Conservation (phyloP, 2,329 filamentous ascomycete species). For the Phoma sp. region DNA sequence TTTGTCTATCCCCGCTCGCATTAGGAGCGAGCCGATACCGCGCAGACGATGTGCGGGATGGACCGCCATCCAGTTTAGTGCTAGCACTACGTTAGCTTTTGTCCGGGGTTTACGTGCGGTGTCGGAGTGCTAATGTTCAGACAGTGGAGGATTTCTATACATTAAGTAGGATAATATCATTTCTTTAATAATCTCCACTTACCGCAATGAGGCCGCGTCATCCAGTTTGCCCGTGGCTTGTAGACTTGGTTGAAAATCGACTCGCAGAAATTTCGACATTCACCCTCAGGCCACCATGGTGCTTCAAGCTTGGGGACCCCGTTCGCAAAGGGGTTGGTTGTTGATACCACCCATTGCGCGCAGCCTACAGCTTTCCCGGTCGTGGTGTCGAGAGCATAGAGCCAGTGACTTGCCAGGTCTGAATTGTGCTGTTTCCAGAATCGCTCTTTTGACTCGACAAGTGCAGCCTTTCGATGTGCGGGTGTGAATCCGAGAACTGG, state of each 20-base stretch:
- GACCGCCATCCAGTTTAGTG: constrained; percentile 49
- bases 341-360: constrained; percentile 42
- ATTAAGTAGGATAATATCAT: background rate
- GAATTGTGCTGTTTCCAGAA: constrained; percentile 39
- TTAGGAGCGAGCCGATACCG: constrained; percentile 47
- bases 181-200: constrained; percentile 22
- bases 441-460: constrained; percentile 40
- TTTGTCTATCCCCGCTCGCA: constrained; percentile 42
- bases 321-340: constrained; percentile 40
- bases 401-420: constrained; percentile 44
- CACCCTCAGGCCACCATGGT: constrained; percentile 47
- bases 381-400: constrained; percentile 36
- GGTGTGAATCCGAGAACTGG: constrained; percentile 40
- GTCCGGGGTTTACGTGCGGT: constrained; percentile 13
- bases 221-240: constrained; percentile 40
- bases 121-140: constrained; percentile 6
- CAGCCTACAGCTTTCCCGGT: constrained; percentile 36
- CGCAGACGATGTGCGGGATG: constrained; percentile 44
- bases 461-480: constrained; percentile 34
- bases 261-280: constrained; percentile 44
- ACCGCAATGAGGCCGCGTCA: constrained; percentile 46
- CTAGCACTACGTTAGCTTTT: constrained; percentile 28
- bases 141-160: background rate
- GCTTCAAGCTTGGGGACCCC: constrained; percentile 35
- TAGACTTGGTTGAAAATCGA: constrained; percentile 45